Conservation (phyloP, 345 rosid species). For the Bruguiera gymnorhiza region DNA sequence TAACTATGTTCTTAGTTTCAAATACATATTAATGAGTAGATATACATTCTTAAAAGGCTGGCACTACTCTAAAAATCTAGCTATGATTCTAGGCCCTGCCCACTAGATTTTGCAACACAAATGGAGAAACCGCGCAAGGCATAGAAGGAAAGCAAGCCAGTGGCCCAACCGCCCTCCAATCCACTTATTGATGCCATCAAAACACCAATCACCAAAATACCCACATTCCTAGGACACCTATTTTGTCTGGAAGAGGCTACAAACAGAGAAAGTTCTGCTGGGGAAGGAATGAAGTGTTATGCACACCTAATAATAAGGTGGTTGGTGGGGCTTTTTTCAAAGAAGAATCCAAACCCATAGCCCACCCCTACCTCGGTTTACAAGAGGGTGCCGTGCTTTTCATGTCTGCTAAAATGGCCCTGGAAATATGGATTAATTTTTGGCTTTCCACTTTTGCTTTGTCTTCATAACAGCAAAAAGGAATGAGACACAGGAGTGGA, state of each 20-base stretch:
- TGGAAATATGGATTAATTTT: conserved; percentile 24
- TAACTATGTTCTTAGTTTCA: too few species aligned
- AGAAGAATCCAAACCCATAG: conserved; percentile 28
- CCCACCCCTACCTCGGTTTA: conserved; percentile 2
- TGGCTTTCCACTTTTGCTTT: conserved; percentile 32
- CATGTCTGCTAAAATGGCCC: conserved; percentile 29
- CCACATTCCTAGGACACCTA: conserved; percentile 30
- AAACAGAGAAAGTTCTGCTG: conserved; percentile 31
- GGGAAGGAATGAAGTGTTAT: conserved; percentile 4
- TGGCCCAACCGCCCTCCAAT: neutral
- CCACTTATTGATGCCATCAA: conserved; percentile 15
- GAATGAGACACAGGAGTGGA: conserved; percentile 10
- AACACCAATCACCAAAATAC: conserved; percentile 21
- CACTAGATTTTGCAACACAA: conserved; percentile 22
- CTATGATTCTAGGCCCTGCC: conserved; percentile 10
- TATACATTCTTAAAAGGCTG: conserved; percentile 10
- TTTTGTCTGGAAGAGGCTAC: conserved; percentile 20
- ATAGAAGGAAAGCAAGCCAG: too few species aligned
- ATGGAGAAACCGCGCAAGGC: conserved; percentile 13
- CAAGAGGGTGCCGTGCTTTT: conserved; percentile 15
- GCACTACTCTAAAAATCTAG: conserved; percentile 18
- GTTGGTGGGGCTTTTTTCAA: conserved; percentile 22
- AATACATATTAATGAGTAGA: neutral
- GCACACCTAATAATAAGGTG: neutral
- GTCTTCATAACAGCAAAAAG: conserved; percentile 16